Conservation (phyloP, 2,329 filamentous ascomycete species). For the Claviceps quebecensis region DNA sequence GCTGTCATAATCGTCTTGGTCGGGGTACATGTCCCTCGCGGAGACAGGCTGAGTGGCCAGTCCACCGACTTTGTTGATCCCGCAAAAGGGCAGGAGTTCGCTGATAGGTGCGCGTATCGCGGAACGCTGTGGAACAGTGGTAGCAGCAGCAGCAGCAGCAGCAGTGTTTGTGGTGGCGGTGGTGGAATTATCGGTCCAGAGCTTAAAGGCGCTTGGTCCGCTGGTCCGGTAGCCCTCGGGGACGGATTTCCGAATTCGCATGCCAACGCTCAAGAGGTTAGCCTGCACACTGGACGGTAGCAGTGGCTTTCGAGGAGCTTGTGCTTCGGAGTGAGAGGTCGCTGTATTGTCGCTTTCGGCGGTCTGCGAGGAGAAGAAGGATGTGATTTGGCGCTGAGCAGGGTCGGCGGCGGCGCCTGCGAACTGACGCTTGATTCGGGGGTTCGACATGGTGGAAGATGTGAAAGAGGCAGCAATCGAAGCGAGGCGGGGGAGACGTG, state of each 20-base stretch:
- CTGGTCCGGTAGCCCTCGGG: constrained; percentile 84
- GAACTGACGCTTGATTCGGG: constrained; percentile 47
- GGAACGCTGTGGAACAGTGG: not conserved
- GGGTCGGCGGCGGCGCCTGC: constrained; percentile 44
- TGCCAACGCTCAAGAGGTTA: constrained; percentile 79
- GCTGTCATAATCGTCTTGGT: constrained; percentile 13
- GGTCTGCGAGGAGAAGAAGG: constrained; percentile 35
- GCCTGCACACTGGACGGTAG: constrained; percentile 59
- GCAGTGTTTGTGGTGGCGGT: not conserved
- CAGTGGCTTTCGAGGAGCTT: constrained; percentile 23
- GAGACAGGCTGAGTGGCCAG: constrained; percentile 43
- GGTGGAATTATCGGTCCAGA: constrained; percentile 29
- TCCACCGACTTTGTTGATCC: constrained; percentile 62
- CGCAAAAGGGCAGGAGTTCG: constrained; percentile 70
- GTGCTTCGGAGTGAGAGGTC: constrained; percentile 6
- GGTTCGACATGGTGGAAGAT: constrained; percentile 32
- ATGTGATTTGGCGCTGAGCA: constrained; percentile 48
- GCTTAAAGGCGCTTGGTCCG: constrained; percentile 32
- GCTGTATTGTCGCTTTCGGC: constrained; percentile 19
- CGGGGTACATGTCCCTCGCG: constrained; percentile 7
- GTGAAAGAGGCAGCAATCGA: not conserved
- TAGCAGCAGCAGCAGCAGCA: not conserved
- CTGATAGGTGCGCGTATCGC: constrained; percentile 21
- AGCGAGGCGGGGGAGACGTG: not conserved
- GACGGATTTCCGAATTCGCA: constrained; percentile 86